Evolutionary conservation across 495 filamentous ascomycete genomes (phyloP), one percentile per base, ranked within the genome.

Genomic region (Penicillium turbatum): DNA sequence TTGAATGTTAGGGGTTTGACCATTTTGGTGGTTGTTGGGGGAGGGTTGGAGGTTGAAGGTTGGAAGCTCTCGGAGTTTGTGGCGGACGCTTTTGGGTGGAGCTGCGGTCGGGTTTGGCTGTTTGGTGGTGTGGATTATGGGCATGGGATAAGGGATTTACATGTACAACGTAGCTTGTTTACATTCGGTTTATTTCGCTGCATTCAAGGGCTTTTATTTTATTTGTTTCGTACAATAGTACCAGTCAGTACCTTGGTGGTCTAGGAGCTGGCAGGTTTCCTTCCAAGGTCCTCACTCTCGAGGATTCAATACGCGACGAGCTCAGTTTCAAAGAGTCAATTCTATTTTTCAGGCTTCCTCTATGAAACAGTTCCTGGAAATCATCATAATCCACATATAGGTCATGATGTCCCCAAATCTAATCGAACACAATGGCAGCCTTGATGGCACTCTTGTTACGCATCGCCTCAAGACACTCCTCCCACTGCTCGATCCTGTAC

Each of bases 1-100:
- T 98, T 98, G 77, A 98, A 98, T 34, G 81, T 76, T 39, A 98
- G 78, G 39, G 92, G 81, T 68, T 95, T 96, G 47, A 95, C 77
- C 81, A 83, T 81, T 55, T 53, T 68, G 16, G 47, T 32, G 56
- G 45, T 47, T 39, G 35, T 38, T 47, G 29, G 15, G 32, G 29
- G 36, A 27, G 29, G 21, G 21, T 48, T 36, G 62, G 17, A 29
- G 27, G 43, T 24, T 40, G 53, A 40, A 9, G 41, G 48, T 54
- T 50, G 54, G 34, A 16, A 45, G 37, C 40, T 19, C 31, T n/a
- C 6, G 43, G 24, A 40, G 46, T 27, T 48, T 48, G 46, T 29
- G 27, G 12, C 1, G n/a, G 41, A 24, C 21, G 41, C 24, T 16
- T 26, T 27, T 27, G 40, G 40, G 15, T 38, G 17, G 9, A 8